Evolutionary conservation across 371 early-diverging fungal species (phyloP).

Genomic region (Coemansia sp.): DNA sequence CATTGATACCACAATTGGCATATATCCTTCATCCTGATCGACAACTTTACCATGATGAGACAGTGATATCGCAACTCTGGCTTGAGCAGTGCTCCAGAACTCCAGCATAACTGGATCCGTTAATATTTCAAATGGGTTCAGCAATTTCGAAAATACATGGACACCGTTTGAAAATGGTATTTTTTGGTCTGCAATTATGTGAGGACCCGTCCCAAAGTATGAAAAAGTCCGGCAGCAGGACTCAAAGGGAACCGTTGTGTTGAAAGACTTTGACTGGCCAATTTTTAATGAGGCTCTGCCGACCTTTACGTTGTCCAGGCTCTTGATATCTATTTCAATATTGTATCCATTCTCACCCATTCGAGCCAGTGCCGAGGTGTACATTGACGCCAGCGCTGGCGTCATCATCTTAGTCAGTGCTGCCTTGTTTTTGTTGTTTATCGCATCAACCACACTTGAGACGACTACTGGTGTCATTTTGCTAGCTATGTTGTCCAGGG

Average conservation of each 20-base stretch:
- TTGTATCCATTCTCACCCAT: slow-evolving; percentile 8
- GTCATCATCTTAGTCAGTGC: slow-evolving; percentile 14
- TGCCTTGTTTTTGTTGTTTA: slow-evolving; percentile 12
- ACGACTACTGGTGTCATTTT: slow-evolving; percentile 10
- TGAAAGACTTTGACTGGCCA: slow-evolving; percentile 23
- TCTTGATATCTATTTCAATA: not conserved
- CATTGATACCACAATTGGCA: slow-evolving; percentile 27
- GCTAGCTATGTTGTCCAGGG: not conserved
- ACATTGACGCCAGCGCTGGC: slow-evolving; percentile 12
- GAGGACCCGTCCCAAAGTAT: not conserved
- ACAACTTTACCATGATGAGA: slow-evolving; percentile 3
- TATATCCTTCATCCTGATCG: slow-evolving; percentile 19
- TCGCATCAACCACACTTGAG: slow-evolving; percentile 6
- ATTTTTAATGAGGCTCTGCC: not conserved
- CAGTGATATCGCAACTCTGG: slow-evolving; percentile 10
- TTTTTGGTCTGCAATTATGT: not conserved
- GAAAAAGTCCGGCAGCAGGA: not conserved
- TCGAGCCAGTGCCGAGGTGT: slow-evolving; percentile 13
- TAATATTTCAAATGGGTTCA: not conserved
- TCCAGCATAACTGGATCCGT: not conserved
- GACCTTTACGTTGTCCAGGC: not conserved
- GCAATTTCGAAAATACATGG: not conserved
- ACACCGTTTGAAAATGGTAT: not conserved
- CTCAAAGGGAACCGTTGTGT: slow-evolving; percentile 5
- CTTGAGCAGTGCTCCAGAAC: slow-evolving; percentile 12